Conservation (phyloP, 768 basidiomycete genomes). For the Pulveroboletus sp. region DNA sequence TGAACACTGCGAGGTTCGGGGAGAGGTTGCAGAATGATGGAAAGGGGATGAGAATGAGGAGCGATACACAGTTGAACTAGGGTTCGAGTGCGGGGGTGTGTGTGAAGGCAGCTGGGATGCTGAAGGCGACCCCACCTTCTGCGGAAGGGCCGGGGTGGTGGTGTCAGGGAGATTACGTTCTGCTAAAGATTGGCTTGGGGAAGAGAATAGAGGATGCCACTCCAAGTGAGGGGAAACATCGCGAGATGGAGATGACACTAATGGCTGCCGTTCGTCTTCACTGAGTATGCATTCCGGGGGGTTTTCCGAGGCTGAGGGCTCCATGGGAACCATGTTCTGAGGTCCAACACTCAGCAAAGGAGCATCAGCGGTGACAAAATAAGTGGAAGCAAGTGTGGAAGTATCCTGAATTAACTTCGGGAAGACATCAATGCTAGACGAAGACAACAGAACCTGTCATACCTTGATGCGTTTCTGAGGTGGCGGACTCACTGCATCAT, state of each 20-base stretch:
- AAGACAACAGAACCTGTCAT: background rate
- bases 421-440: conserved; percentile 9
- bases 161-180: background rate
- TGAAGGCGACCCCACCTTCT: background rate
- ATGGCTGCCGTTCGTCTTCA: background rate
- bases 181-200: conserved; percentile 4
- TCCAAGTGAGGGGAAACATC: conserved; percentile 5
- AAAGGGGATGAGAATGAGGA: too few species aligned
- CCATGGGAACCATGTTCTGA: background rate
- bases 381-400: background rate
- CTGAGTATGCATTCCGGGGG: background rate
- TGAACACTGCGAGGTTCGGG: conserved; percentile 12
- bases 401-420: conserved; percentile 11
- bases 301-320: background rate
- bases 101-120: too few species aligned
- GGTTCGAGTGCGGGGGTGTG: too few species aligned
- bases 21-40: conserved; percentile 7
- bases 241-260: background rate
- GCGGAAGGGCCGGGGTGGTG: background rate
- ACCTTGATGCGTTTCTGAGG: conserved; percentile 39
- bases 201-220: conserved; percentile 20
- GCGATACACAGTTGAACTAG: too few species aligned
- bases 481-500: conserved; percentile 15
- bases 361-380: background rate
- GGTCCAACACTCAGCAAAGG: background rate